phyloP scores from a whole-genome alignment of 2,329 filamentous ascomycete genomes.

The Rhinocladiella similis region DNA sequence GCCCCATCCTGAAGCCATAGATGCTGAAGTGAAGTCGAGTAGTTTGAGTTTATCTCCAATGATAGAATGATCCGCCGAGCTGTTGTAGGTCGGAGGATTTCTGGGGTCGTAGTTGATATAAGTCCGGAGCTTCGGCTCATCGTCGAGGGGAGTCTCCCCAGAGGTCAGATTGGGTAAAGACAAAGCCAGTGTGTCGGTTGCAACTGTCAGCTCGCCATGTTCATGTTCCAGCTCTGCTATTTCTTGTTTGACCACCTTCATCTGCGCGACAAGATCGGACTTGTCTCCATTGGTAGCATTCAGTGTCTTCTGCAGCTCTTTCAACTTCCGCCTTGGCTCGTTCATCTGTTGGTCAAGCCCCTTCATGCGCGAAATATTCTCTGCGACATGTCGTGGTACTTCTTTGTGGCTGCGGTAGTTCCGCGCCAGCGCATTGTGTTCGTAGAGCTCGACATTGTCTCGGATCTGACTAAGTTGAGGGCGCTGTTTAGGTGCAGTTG shows the following conservation, averaged over 20 bases:
- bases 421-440: conserved; percentile 78
- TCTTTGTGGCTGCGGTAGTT: conserved; percentile 68
- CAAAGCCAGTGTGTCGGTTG: conserved; percentile 60
- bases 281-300: conserved; percentile 35
- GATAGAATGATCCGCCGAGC: conserved; percentile 71
- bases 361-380: conserved; percentile 39
- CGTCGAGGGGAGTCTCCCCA: conserved; percentile 69
- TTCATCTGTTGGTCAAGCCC: conserved; percentile 43
- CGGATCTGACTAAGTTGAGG: conserved; percentile 90
- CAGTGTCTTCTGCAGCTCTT: conserved; percentile 45
- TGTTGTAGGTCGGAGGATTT: conserved; percentile 34
- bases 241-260: conserved; percentile 17
- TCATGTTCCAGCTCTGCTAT: conserved; percentile 35
- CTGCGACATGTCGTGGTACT: conserved; percentile 52
- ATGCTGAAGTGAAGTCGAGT: conserved; percentile 83
- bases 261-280: conserved; percentile 17
- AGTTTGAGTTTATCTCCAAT: conserved; percentile 84
- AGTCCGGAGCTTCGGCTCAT: conserved; percentile 48
- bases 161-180: conserved; percentile 86
- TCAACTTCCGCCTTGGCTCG: conserved; percentile 43
- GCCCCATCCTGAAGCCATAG: conserved; percentile 86
- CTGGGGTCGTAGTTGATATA: conserved; percentile 75
- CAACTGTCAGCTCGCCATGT: conserved; percentile 26
- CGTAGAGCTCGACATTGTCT: conserved; percentile 75
- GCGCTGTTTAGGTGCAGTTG: conserved; percentile 73